These are phyloP conservation scores for Ampelocalamus luodianensis DNA, from an alignment of 176 grass and related monocot genomes.

Conservation along the genomic window DNA sequence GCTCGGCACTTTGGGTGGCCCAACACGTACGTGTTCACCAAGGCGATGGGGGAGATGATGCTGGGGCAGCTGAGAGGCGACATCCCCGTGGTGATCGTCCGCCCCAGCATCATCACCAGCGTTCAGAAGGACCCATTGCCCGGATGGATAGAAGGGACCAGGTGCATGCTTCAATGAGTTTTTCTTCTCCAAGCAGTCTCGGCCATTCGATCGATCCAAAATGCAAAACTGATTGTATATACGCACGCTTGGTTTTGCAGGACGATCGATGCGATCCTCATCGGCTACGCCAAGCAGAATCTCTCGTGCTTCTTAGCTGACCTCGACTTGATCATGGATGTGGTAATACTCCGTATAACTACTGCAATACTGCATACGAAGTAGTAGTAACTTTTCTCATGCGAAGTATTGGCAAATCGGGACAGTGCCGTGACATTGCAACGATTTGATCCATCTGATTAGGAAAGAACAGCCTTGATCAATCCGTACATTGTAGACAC, in stretches of 20 bases:
- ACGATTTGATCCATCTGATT: no score
- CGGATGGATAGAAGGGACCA: conserved; percentile 80
- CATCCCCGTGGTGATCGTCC: conserved; percentile 56
- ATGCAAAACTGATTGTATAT: no score
- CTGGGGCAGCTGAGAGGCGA: conserved; percentile 44
- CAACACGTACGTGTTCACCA: conserved; percentile 95
- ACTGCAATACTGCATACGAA: background rate
- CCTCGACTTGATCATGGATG: conserved; percentile 73
- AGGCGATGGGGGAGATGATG: conserved; percentile 88
- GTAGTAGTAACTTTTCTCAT: background rate
- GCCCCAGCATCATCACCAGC: conserved; percentile 90
- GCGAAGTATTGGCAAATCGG: no score
- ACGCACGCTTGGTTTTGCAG: background rate
- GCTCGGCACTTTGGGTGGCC: conserved; percentile 83
- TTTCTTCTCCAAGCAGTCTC: no score
- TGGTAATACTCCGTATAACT: conserved; percentile 38
- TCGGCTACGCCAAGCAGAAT: conserved; percentile 72
- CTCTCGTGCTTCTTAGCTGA: conserved; percentile 82
- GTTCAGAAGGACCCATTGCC: conserved; percentile 65
- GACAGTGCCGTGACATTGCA: no score
- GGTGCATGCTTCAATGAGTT: background rate
- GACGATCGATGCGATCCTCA: conserved; percentile 74
- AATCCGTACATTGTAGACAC: no score
- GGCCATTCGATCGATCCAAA: no score
- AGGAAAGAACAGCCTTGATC: no score